These are phyloP conservation scores for Colletotrichum tofieldiae DNA, from an alignment of 2,329 filamentous ascomycete species.

Conservation along the genomic window DNA sequence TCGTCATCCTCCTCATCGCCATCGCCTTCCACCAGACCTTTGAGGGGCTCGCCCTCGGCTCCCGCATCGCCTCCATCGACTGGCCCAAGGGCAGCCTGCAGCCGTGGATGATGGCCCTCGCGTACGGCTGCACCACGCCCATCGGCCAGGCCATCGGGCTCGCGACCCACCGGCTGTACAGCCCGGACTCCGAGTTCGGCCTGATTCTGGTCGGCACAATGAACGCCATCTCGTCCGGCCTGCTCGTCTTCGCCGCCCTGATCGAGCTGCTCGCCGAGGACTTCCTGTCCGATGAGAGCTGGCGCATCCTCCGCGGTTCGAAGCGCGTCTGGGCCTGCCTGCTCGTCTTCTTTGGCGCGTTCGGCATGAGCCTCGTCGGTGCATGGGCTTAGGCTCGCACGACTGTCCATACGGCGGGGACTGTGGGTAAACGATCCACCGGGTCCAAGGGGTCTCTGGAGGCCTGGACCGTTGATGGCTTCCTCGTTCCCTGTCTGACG, in stretches of 20 bases:
- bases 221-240: conserved; percentile 80
- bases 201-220: conserved; percentile 81
- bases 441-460: not conserved
- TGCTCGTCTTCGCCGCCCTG: conserved; percentile 80
- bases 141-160: conserved; percentile 83
- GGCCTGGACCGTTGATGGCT: not conserved
- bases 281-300: conserved; percentile 77
- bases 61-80: conserved; percentile 72
- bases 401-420: not conserved
- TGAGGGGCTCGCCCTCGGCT: conserved; percentile 74
- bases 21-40: conserved; percentile 81
- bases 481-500: not conserved
- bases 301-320: conserved; percentile 68
- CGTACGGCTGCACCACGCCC: conserved; percentile 76
- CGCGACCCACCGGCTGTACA: conserved; percentile 78
- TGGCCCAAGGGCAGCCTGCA: conserved; percentile 60
- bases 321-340: conserved; percentile 69
- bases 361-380: conserved; percentile 75
- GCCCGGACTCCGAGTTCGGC: conserved; percentile 75
- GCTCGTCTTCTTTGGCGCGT: conserved; percentile 72
- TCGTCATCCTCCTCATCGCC: conserved; percentile 84
- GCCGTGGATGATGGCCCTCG: conserved; percentile 71
- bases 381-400: conserved; percentile 68
- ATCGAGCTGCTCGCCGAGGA: conserved; percentile 82
- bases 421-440: no score